These are phyloP conservation scores for Hypoxylon sp. DNA, from an alignment of 2,329 filamentous ascomycete genomes.

Conservation along the genomic window DNA sequence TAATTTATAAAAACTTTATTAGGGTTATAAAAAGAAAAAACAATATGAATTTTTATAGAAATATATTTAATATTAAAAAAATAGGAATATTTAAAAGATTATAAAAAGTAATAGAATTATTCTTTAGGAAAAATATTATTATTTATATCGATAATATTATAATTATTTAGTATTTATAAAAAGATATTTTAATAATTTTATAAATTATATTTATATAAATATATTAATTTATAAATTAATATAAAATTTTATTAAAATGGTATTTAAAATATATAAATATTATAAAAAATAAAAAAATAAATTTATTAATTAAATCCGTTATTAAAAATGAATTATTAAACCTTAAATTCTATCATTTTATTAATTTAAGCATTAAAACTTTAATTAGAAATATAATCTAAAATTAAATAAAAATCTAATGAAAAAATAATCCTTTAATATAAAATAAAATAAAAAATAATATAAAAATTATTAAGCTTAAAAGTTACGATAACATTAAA, in stretches of 20 bases:
- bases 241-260: background rate
- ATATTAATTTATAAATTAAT: background rate
- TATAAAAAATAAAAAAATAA: conserved; percentile 3
- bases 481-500: too few relatives aligned
- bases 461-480: background rate
- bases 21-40: background rate
- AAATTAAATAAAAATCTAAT: conserved; percentile 1
- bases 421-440: conserved; percentile 4
- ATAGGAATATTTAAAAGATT: background rate
- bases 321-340: too few relatives aligned
- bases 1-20: too few relatives aligned
- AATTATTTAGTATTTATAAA: background rate
- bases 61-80: background rate
- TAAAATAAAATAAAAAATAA: background rate
- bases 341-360: too few relatives aligned
- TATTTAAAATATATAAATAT: conserved; percentile 1
- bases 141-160: conserved; percentile 5
- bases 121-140: background rate
- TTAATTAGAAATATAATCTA: too few relatives aligned
- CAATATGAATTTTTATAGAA: background rate
- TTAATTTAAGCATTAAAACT: background rate
- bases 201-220: too few relatives aligned
- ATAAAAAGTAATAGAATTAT: conserved; percentile 2
- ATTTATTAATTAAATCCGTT: too few relatives aligned
- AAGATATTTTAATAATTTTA: background rate